A percentile compares a stretch with the other conserved stretches of the same genome.
phyloP scores from a whole-genome alignment of 768 basidiomycete species.

The Lentinula boryana region DNA sequence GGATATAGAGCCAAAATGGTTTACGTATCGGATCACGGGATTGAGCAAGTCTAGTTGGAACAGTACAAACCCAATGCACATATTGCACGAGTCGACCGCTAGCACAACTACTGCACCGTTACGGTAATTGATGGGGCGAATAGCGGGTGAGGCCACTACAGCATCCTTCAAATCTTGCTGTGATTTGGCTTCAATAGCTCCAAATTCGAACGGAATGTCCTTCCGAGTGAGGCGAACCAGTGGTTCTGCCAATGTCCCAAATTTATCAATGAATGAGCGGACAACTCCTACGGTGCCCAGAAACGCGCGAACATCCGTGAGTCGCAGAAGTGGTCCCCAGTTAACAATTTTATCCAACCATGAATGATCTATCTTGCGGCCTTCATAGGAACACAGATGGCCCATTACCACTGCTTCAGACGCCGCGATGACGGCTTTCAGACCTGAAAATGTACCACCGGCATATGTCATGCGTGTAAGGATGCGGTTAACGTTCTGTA shows the following conservation, averaged over 20 bases:
- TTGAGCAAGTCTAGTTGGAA: conserved; percentile 12
- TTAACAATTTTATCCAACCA: background rate
- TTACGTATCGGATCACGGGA: background rate
- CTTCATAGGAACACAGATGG: background rate
- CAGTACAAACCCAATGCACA: conserved; percentile 22
- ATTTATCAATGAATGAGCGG: background rate
- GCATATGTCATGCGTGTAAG: no score
- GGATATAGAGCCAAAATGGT: background rate
- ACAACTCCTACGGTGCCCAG: background rate
- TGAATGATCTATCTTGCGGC: background rate
- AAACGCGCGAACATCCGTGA: background rate
- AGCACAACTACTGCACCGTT: conserved; percentile 18
- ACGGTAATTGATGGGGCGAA: conserved; percentile 21
- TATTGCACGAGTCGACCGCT: conserved; percentile 23
- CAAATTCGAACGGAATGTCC: background rate
- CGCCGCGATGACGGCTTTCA: background rate
- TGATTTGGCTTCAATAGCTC: background rate
- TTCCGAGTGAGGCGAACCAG: background rate
- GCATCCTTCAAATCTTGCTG: conserved; percentile 15
- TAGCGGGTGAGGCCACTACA: background rate
- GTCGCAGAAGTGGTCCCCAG: background rate
- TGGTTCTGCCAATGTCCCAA: background rate
- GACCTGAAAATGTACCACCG: no score
- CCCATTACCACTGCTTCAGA: background rate
- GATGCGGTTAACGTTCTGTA: no score